Base-by-base conservation (phyloP, 306 rosid genomes). In the Sechiopsis laciniata region DNA sequence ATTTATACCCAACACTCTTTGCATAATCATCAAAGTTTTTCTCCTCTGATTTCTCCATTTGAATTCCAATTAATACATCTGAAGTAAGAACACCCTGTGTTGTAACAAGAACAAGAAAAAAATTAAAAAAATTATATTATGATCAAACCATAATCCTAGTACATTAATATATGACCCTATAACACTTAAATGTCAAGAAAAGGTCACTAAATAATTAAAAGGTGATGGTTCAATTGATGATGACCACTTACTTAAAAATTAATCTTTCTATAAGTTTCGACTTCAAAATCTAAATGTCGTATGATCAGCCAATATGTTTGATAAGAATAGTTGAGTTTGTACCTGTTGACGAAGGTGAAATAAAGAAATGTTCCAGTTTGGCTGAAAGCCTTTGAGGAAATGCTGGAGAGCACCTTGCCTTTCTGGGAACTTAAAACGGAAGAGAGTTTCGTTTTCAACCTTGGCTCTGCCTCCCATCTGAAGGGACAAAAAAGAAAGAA, bases 81-180 rank as follows among this genome's bases (percentile, higher is more conserved):
- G 95, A 96, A 52, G 87, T 91, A 58, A 88, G 72, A 80, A 82
- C 90, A 82, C 99, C 99, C 97, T 90, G 81, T 90, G 81, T 83
- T 45, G 50, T 37, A 6, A 37, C 7, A 40, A 40, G 8, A 7
- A 40, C 7, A 6, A 40, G 8, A 40, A 40, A 40, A 37, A 37
- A 35, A 35, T 35, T 5, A 35, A 35, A 40, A 42, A 42, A 42
- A 26, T 26, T 1, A 26, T 26, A 26, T 26, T 26, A 26, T 26
- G 29, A 26, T 26, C 29, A 26, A 26, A 26, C 29, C 29, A 26
- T 26, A n/a, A n/a, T n/a, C n/a, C n/a, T n/a, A n/a, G n/a, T n/a
- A n/a, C n/a, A n/a, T n/a, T n/a, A n/a, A n/a, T n/a, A n/a, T n/a
- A n/a, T n/a, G n/a, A n/a, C n/a, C n/a, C n/a, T n/a, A n/a, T n/a